These are phyloP conservation scores for Penicillium dipodomyicola DNA, from an alignment of 495 filamentous ascomycete species.

Conservation along the genomic window DNA sequence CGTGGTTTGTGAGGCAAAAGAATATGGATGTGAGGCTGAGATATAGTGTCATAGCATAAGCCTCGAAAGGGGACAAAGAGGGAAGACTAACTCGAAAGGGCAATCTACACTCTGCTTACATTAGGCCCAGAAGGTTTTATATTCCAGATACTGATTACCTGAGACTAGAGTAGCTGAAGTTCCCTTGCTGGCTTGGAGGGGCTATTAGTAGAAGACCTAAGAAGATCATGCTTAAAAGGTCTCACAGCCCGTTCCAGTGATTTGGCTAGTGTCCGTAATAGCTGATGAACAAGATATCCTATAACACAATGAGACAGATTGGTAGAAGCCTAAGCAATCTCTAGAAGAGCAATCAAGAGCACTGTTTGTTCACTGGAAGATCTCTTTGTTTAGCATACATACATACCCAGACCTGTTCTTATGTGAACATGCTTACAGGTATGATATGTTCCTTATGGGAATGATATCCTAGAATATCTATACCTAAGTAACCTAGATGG, in stretches of 20 bases:
- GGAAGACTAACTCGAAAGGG: background rate
- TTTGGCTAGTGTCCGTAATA: background rate
- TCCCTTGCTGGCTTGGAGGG: background rate
- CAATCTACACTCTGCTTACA: background rate
- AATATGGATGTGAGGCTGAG: conserved; percentile 20
- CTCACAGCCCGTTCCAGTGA: background rate
- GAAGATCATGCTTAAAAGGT: background rate
- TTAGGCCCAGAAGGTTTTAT: background rate
- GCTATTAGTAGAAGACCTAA: background rate
- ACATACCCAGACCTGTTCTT: background rate
- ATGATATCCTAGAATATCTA: background rate
- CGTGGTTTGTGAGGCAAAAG: conserved; percentile 35
- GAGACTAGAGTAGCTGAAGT: background rate
- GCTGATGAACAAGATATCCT: background rate
- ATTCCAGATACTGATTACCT: background rate
- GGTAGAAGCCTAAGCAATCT: background rate
- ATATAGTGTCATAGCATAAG: background rate
- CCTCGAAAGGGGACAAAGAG: background rate
- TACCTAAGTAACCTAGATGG: no score
- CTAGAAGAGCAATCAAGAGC: background rate
- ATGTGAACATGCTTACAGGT: background rate
- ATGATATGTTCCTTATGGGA: background rate
- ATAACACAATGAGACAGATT: background rate
- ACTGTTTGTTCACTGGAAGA: background rate
- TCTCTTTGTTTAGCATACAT: background rate